Base-by-base conservation (phyloP, 805 yeast species). In the Candida tallmaniae region DNA sequence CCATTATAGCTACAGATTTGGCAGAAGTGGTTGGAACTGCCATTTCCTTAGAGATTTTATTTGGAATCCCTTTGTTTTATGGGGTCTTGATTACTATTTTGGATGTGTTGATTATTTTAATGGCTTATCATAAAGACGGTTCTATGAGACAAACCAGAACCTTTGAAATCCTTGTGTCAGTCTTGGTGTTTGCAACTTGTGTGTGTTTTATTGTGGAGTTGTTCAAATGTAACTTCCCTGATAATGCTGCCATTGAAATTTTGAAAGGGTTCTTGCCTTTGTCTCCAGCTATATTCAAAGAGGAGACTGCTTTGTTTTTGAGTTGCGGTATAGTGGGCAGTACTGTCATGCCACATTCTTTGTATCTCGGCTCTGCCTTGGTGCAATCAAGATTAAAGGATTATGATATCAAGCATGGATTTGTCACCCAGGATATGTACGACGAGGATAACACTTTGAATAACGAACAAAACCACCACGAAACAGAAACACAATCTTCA, bases 11-110 rank as follows among this genome's bases (percentile, higher is more conserved):
- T 2, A 90, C 97, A 0, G 98, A 90, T 61, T 73, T 93, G 44
- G 97, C 98, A 1, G 97, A 90, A 55, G 96, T 90, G 23, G 90
- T 93, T 17, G 98, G 98, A n/a, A 86, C 96, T 3, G 97, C 97
- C 3, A 87, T 90, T 38, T 82, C 97, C 0, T 69, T 90, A 38
- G 87, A 93, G 47, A 86, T 90, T 36, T 62, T 93, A 27, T 78
- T 89, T 53, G 72, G 75, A 2, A 65, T 93, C 6, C 97, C 97
- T 0, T 63, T 93, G 13, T 70, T 85, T 6, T 68, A 77, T 4
- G 98, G 98, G 22, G 95, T 90, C 11, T 60, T 87, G 3, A 57
- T 90, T 33, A 90, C 97, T 0, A 80, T 87, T 15, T 61, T 86
- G 3, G 98, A 90, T 50, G 96, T 90, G 5, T 56, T 90, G 36